Evolutionary conservation across 306 rosid species (phyloP).

Genomic region (Calophaca sinica): DNA sequence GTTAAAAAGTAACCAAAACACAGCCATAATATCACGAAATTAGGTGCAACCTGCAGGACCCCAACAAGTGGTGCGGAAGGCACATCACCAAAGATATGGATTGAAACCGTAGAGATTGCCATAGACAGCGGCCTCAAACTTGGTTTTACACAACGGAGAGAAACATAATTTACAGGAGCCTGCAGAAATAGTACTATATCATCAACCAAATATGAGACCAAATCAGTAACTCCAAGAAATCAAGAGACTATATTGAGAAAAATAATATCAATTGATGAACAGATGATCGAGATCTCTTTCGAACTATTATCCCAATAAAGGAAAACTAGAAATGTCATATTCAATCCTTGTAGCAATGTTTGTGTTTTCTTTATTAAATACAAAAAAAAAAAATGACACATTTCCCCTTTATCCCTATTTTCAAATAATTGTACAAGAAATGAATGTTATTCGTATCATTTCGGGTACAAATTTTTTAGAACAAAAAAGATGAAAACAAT

Average conservation of each 20-base stretch:
- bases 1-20: slow-evolving; percentile 13
- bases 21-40: slow-evolving; percentile 36
- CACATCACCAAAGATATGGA: slow-evolving; percentile 92
- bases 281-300: slow-evolving; percentile 18
- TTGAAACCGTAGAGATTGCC: slow-evolving; percentile 90
- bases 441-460: slow-evolving; percentile 7
- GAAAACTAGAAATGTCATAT: slow-evolving; percentile 11
- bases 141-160: slow-evolving; percentile 83
- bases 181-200: slow-evolving; percentile 54
- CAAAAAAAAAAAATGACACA: slow-evolving; percentile 15
- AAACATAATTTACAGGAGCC: slow-evolving; percentile 95
- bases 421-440: not conserved
- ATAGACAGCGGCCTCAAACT: slow-evolving; percentile 87
- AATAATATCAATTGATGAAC: slow-evolving; percentile 23
- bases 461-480: not conserved
- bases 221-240: slow-evolving; percentile 24
- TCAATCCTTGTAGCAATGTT: slow-evolving; percentile 2
- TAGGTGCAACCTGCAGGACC: slow-evolving; percentile 73
- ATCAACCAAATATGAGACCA: slow-evolving; percentile 41
- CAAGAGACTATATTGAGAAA: slow-evolving; percentile 23
- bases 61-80: slow-evolving; percentile 99
- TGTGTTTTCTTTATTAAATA: not conserved
- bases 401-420: not conserved
- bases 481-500: slow-evolving; percentile 4
- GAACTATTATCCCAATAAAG: slow-evolving; percentile 14